Evolutionary conservation across 495 filamentous ascomycete genomes (phyloP).

Genomic region (Pseudotulostoma volvatum): DNA sequence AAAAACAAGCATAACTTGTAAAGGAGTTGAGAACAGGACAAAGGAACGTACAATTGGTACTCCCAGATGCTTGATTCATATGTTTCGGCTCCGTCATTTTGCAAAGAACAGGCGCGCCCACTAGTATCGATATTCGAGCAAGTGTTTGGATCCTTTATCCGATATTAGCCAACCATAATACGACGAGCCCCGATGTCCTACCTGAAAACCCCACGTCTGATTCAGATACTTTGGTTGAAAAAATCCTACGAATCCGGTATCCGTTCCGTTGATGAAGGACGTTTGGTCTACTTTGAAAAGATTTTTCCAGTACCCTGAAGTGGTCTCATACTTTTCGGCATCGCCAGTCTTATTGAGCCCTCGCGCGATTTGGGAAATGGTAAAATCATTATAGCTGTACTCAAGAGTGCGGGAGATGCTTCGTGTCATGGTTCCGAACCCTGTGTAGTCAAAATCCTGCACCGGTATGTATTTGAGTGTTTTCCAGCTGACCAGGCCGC

Average conservation of each 20-base stretch:
- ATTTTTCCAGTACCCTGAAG: conserved; percentile 50
- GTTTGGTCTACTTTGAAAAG: conserved; percentile 44
- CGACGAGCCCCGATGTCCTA: conserved; percentile 1
- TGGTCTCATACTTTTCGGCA: conserved; percentile 40
- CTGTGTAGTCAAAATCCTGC: conserved; percentile 51
- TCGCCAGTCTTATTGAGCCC: conserved; percentile 41
- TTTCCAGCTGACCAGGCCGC: conserved; percentile 56
- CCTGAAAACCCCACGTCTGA: conserved; percentile 39
- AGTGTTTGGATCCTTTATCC: conserved; percentile 36
- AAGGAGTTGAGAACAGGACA: no score
- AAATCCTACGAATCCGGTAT: conserved; percentile 46
- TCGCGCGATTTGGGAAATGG: conserved; percentile 34
- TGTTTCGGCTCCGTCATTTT: conserved; percentile 33
- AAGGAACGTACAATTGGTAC: conserved; percentile 48
- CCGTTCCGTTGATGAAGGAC: conserved; percentile 24
- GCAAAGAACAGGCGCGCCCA: conserved; percentile 46
- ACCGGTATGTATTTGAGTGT: conserved; percentile 49
- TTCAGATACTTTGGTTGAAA: conserved; percentile 45
- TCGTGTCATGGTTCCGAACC: conserved; percentile 55
- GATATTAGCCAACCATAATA: neutral
- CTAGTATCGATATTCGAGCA: conserved; percentile 29
- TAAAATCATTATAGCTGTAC: conserved; percentile 58
- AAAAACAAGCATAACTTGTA: no score
- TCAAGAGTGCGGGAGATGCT: conserved; percentile 57
- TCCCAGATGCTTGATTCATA: conserved; percentile 59